phyloP scores from a whole-genome alignment of 2,329 filamentous ascomycete genomes.

The Calonectria leucothoes region DNA sequence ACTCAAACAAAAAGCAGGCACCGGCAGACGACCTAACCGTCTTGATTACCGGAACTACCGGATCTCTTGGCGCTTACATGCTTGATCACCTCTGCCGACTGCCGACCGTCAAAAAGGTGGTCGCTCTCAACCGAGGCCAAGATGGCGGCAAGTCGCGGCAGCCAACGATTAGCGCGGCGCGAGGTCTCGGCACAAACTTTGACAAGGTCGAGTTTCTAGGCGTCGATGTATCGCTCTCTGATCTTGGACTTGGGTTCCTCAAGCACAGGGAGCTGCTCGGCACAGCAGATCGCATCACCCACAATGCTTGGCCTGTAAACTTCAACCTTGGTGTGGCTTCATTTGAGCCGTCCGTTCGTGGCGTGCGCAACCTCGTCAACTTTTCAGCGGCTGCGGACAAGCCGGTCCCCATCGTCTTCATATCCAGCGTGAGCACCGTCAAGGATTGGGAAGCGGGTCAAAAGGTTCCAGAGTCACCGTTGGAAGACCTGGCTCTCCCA shows the following conservation, averaged over 20 bases:
- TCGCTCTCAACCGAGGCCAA: not conserved
- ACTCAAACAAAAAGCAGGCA: not conserved
- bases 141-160: not conserved
- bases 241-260: not conserved
- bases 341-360: not conserved
- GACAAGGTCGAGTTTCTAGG: not conserved
- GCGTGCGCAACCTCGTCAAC: not conserved
- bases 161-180: not conserved
- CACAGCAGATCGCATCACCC: not conserved
- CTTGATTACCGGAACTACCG: not conserved
- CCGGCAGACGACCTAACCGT: not conserved
- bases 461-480: not conserved
- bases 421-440: not conserved
- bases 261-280: not conserved
- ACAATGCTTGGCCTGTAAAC: not conserved
- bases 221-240: not conserved
- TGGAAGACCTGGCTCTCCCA: not conserved
- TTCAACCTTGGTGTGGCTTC: not conserved
- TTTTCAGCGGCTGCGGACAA: not conserved
- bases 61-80: not conserved
- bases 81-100: not conserved
- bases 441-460: not conserved
- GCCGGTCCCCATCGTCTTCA: not conserved
- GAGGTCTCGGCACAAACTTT: not conserved
- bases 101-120: not conserved